Percentiles rank a stretch among this genome's conserved stretches.
Conservation (phyloP, 495 filamentous ascomycete species). For the Immersiella caudata region DNA sequence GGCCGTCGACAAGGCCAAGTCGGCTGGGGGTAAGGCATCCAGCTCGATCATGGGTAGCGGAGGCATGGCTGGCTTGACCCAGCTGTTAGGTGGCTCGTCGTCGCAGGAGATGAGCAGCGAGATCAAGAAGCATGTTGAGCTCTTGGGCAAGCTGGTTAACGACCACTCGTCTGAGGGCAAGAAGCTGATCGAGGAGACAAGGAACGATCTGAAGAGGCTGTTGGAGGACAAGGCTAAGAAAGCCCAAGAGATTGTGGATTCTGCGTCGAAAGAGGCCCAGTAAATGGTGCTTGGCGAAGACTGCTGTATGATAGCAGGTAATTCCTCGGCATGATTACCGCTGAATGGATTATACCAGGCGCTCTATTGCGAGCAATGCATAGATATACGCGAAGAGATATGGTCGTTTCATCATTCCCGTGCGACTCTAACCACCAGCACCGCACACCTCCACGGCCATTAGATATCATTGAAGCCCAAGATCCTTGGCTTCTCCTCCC, state of each 20-base stretch:
- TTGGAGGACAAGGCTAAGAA: slow-evolving; percentile 46
- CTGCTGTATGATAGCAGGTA: not conserved
- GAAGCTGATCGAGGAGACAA: slow-evolving; percentile 61
- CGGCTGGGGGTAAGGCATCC: slow-evolving; percentile 33
- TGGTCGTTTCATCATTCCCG: too few species aligned
- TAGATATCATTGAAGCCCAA: slow-evolving; percentile 37
- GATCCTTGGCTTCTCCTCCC: slow-evolving; percentile 27
- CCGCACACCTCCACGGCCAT: not conserved
- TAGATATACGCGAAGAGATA: too few species aligned
- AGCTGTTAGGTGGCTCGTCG: slow-evolving; percentile 31
- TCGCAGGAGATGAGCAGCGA: slow-evolving; percentile 46
- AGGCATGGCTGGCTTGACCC: slow-evolving; percentile 21
- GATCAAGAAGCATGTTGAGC: slow-evolving; percentile 57
- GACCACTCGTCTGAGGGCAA: slow-evolving; percentile 64
- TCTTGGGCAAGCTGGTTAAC: slow-evolving; percentile 56
- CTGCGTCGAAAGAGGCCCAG: not conserved
- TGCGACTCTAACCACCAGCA: not conserved
- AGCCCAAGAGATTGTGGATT: slow-evolving; percentile 46
- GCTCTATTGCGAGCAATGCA: too few species aligned
- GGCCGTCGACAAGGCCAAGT: slow-evolving; percentile 56
- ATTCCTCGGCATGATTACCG: not conserved
- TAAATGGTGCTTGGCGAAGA: not conserved
- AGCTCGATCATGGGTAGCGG: slow-evolving; percentile 40
- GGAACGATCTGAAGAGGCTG: slow-evolving; percentile 53
- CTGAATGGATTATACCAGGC: too few species aligned